These are phyloP conservation scores for Umbilicaria muhlenbergii DNA, from an alignment of 495 filamentous ascomycete genomes.

Conservation along the genomic window DNA sequence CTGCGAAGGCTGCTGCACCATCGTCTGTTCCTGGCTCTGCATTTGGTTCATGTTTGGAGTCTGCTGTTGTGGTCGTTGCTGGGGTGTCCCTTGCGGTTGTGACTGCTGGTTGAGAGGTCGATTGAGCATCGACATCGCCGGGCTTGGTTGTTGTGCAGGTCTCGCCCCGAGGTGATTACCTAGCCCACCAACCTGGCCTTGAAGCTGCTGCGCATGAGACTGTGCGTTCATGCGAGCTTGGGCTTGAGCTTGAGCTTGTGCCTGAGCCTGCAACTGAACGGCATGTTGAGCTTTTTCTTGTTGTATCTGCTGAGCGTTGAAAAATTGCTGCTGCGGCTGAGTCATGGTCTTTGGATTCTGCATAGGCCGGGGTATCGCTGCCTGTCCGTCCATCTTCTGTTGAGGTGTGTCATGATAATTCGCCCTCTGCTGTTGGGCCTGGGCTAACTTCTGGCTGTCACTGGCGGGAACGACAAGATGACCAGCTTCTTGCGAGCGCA, in stretches of 20 bases:
- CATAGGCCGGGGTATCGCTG: conserved; percentile 22
- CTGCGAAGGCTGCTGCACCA: conserved; percentile 1
- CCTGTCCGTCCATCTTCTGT: conserved; percentile 23
- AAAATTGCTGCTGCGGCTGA: conserved; percentile 24
- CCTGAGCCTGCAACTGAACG: conserved; percentile 21
- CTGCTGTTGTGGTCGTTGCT: background rate
- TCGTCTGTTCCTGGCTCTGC: no score
- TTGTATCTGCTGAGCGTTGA: conserved; percentile 21
- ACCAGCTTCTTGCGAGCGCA: conserved; percentile 47
- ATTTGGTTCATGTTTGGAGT: no score
- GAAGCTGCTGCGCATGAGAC: conserved; percentile 26
- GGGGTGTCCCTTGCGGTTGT: conserved; percentile 13
- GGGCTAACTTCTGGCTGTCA: conserved; percentile 24
- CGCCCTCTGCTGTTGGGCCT: conserved; percentile 25
- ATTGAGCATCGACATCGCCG: conserved; percentile 44
- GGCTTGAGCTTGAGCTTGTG: conserved; percentile 21
- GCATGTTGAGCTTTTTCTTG: conserved; percentile 21
- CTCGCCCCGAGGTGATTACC: conserved; percentile 12
- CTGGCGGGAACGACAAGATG: conserved; percentile 53
- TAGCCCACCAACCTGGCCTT: conserved; percentile 31
- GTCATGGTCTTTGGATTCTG: conserved; percentile 26
- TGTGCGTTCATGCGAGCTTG: conserved; percentile 26
- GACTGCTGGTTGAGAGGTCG: conserved; percentile 34
- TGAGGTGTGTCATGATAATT: conserved; percentile 26
- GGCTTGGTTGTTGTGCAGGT: conserved; percentile 26